Percentiles rank a stretch among this genome's conserved stretches.
Conservation (phyloP, 2,329 filamentous ascomycete species). For the Colletotrichum sp. region DNA sequence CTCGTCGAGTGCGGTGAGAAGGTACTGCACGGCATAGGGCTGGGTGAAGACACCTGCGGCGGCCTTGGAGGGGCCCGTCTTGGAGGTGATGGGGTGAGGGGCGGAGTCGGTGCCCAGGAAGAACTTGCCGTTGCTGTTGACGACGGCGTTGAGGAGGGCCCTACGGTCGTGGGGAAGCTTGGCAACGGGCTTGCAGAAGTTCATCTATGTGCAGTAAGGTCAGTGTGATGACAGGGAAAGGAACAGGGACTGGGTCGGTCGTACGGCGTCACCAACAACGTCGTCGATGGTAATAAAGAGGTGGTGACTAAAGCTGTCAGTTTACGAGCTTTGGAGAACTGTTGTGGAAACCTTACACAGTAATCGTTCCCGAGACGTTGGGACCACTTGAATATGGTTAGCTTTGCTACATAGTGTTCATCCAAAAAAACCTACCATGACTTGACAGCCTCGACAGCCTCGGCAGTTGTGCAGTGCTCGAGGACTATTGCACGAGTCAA, state of each 20-base stretch:
- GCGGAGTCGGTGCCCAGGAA: constrained; percentile 78
- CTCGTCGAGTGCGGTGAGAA: constrained; percentile 61
- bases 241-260: constrained; percentile 3
- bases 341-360: constrained; percentile 31
- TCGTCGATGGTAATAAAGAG: constrained; percentile 81
- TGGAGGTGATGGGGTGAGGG: constrained; percentile 66
- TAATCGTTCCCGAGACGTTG: constrained; percentile 63
- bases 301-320: constrained; percentile 69
- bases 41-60: constrained; percentile 84
- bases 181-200: constrained; percentile 80
- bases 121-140: constrained; percentile 67
- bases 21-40: constrained; percentile 69
- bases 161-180: constrained; percentile 72
- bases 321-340: neutral
- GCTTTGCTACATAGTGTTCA: neutral
- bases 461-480: constrained; percentile 88
- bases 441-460: constrained; percentile 76
- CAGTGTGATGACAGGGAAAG: neutral
- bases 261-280: constrained; percentile 57
- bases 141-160: constrained; percentile 70
- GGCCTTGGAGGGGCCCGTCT: constrained; percentile 54
- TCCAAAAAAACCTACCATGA: neutral
- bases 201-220: constrained; percentile 27
- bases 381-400: constrained; percentile 68
- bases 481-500: constrained; percentile 45